Evolutionary conservation across 495 filamentous ascomycete species (phyloP).

Genomic region (Bathelium albidoporum): DNA sequence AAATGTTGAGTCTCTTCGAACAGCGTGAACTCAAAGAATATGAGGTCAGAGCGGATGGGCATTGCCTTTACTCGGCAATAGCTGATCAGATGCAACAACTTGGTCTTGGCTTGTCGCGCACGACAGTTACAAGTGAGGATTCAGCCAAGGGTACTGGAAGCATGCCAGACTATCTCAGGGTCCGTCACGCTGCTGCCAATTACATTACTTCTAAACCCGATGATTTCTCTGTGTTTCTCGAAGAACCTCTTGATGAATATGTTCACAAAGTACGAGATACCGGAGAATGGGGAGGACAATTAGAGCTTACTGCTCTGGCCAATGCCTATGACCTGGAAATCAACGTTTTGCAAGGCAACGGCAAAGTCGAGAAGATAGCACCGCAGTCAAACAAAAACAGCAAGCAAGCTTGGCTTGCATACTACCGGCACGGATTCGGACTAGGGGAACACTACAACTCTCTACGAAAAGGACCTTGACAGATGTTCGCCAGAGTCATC

Average conservation of each 20-base stretch:
- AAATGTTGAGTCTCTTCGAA: slow-evolving; percentile 57
- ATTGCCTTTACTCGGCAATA: slow-evolving; percentile 90
- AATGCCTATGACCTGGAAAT: slow-evolving; percentile 74
- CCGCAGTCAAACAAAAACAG: slow-evolving; percentile 34
- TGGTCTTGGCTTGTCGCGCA: slow-evolving; percentile 40
- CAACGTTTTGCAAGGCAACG: slow-evolving; percentile 73
- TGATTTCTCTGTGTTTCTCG: slow-evolving; percentile 64
- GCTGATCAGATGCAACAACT: slow-evolving; percentile 62
- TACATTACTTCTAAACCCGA: slow-evolving; percentile 49
- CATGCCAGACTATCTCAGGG: slow-evolving; percentile 38
- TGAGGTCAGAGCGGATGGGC: slow-evolving; percentile 79
- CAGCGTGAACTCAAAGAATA: slow-evolving; percentile 57
- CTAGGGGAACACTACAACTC: slow-evolving; percentile 98
- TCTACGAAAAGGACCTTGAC: slow-evolving; percentile 39
- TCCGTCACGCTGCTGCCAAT: slow-evolving; percentile 48
- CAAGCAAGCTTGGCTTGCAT: slow-evolving; percentile 76
- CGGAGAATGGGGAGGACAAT: slow-evolving; percentile 92
- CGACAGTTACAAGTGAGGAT: slow-evolving; percentile 14
- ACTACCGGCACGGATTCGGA: slow-evolving; percentile 86
- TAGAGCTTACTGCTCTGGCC: slow-evolving; percentile 79
- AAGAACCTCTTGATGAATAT: slow-evolving; percentile 68
- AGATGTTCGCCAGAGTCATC: neutral
- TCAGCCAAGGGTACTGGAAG: slow-evolving; percentile 2
- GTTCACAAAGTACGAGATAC: slow-evolving; percentile 70
- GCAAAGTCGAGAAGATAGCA: slow-evolving; percentile 64